A percentile compares a stretch with the other conserved stretches of the same genome.
These are phyloP conservation scores for Ceriops zippeliana DNA, from an alignment of 345 rosid species.

Conservation along the genomic window DNA sequence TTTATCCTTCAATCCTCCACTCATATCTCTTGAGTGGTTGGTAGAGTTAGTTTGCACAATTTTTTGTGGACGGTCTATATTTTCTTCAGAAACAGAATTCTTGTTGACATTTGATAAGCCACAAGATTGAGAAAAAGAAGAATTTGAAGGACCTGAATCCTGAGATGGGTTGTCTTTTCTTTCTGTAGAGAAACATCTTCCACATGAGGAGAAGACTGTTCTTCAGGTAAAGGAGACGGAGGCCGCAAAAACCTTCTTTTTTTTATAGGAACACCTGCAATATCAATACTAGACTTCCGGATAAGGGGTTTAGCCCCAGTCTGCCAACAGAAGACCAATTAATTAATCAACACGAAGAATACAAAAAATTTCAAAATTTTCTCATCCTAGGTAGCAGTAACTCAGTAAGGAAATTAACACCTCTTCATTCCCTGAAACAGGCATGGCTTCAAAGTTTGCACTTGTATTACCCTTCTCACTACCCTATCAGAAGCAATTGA, in stretches of 20 bases:
- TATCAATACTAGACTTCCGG: constrained; percentile 48
- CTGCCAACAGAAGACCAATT: constrained; percentile 40
- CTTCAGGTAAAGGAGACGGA: constrained; percentile 41
- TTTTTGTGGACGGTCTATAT: neutral
- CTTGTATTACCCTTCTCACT: constrained; percentile 13
- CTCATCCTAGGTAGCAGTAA: constrained; percentile 12
- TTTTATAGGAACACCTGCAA: constrained; percentile 74
- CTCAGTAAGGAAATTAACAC: constrained; percentile 31
- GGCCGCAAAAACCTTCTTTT: constrained; percentile 61
- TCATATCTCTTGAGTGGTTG: constrained; percentile 25
- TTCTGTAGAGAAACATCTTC: constrained; percentile 22
- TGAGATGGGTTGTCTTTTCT: constrained; percentile 21
- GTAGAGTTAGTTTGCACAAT: constrained; percentile 6
- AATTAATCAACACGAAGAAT: constrained; percentile 19
- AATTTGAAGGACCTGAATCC: constrained; percentile 30
- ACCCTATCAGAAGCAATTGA: constrained; percentile 15
- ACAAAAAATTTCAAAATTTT: constrained; percentile 9
- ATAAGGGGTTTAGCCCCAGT: constrained; percentile 41
- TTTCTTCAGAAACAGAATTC: constrained; percentile 14
- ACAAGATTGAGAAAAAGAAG: constrained; percentile 22
- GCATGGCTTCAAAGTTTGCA: constrained; percentile 32
- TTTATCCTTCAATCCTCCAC: constrained; percentile 30
- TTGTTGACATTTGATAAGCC: constrained; percentile 27
- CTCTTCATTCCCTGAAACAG: constrained; percentile 56
- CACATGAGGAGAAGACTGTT: constrained; percentile 17